These are phyloP conservation scores for Bothriochloa decipiens DNA, from an alignment of 176 grass and related monocot genomes.

Conservation along the genomic window DNA sequence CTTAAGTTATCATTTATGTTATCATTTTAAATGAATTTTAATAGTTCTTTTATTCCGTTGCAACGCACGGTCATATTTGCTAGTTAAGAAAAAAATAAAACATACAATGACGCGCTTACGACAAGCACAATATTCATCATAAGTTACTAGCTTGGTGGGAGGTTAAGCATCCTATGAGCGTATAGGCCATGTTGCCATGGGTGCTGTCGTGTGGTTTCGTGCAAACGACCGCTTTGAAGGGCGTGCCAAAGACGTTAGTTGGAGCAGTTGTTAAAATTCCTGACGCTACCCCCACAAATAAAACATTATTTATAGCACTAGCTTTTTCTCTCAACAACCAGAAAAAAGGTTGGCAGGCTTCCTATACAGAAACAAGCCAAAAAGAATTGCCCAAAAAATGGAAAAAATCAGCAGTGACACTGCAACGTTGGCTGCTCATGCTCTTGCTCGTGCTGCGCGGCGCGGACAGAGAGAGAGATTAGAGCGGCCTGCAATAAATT, in stretches of 20 bases:
- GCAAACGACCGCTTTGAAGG: not conserved
- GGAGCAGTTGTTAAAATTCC: slow-evolving; percentile 12
- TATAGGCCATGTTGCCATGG: not conserved
- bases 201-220: not conserved
- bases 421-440: not conserved
- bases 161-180: too few species aligned
- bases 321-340: not conserved
- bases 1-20: too few species aligned
- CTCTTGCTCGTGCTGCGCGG: not conserved
- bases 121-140: too few species aligned
- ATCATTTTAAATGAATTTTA: too few species aligned
- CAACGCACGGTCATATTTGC: too few species aligned
- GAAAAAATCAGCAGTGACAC: not conserved
- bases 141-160: too few species aligned
- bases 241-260: not conserved
- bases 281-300: too few species aligned
- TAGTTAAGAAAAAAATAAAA: too few species aligned
- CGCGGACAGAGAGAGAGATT: not conserved
- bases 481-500: not conserved
- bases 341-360: not conserved
- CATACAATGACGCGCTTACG: too few species aligned
- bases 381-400: not conserved
- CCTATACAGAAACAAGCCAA: not conserved
- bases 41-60: too few species aligned
- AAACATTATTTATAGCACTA: not conserved